A percentile compares a stretch with the other conserved stretches of the same genome.
Evolutionary conservation across 306 rosid species (phyloP).

Genomic region (Lathyrus oleraceus): DNA sequence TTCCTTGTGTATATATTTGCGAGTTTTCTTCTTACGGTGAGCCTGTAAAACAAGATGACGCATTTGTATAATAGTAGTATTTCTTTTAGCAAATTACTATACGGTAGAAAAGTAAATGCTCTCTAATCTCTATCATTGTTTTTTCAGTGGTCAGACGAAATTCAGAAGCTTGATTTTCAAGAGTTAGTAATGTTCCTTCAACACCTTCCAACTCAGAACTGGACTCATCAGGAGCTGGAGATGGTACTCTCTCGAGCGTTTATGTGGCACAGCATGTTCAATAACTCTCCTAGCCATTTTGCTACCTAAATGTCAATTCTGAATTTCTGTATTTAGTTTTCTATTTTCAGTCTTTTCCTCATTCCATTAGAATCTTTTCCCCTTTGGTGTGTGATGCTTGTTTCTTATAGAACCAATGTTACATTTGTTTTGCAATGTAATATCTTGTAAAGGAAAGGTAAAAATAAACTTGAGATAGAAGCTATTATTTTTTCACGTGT

Average conservation of each 20-base stretch:
- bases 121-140: conserved; percentile 22
- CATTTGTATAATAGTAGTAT: background rate
- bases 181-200: conserved; percentile 97
- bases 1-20: conserved; percentile 97
- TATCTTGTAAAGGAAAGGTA: conserved; percentile 42
- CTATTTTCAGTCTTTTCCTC: background rate
- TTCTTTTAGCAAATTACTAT: conserved; percentile 8
- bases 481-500: conserved; percentile 14
- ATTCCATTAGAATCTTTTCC: background rate
- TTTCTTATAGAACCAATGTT: conserved; percentile 26
- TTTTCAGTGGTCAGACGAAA: conserved; percentile 88
- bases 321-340: conserved; percentile 31
- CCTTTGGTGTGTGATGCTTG: conserved; percentile 26
- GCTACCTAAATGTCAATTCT: conserved; percentile 52
- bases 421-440: conserved; percentile 44
- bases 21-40: conserved; percentile 97
- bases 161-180: conserved; percentile 93
- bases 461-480: conserved; percentile 18
- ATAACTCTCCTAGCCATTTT: conserved; percentile 89
- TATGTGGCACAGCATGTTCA: conserved; percentile 99
- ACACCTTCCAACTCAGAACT: conserved; percentile 88
- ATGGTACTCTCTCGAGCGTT: conserved; percentile 95
- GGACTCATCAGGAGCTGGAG: conserved; percentile 95
- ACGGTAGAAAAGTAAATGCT: conserved; percentile 22
- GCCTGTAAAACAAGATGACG: conserved; percentile 27